Evolutionary conservation across 176 grass and related monocot genomes (phyloP).

Genomic region (Carex kokanica): DNA sequence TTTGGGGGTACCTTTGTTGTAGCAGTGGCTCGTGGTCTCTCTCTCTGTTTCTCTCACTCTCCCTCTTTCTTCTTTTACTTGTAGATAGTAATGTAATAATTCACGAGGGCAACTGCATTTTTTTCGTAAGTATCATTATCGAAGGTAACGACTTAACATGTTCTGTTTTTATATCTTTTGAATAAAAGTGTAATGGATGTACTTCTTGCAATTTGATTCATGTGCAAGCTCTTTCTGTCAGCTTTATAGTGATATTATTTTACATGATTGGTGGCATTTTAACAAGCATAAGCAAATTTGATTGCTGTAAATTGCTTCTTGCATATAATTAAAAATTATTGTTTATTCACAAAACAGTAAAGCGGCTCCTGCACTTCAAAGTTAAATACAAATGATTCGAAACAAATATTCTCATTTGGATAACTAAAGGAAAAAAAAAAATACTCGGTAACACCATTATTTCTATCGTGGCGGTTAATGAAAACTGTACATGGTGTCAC

Average conservation of each 20-base stretch:
- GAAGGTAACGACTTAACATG: constrained; percentile 34
- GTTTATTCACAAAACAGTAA: not conserved
- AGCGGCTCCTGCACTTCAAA: not conserved
- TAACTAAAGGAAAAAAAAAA: not conserved
- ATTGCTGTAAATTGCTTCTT: not conserved
- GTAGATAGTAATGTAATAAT: constrained; percentile 35
- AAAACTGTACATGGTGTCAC: too few species aligned
- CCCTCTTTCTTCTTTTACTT: not conserved
- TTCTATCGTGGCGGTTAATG: too few species aligned
- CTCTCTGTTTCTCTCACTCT: not conserved
- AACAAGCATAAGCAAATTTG: not conserved
- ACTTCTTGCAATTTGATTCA: constrained; percentile 26
- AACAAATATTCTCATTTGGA: not conserved
- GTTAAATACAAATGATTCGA: not conserved
- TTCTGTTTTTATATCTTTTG: constrained; percentile 22
- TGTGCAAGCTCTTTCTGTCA: not conserved
- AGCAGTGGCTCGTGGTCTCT: constrained; percentile 29
- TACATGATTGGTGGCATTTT: not conserved
- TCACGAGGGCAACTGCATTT: constrained; percentile 24
- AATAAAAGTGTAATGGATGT: constrained; percentile 32
- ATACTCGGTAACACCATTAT: too few species aligned
- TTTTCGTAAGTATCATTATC: constrained; percentile 28
- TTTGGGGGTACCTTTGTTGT: constrained; percentile 30
- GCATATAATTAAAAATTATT: not conserved
- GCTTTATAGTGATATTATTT: not conserved